Base-by-base conservation (phyloP, 1,284 basidiomycete species). In the Ustilago curta region DNA sequence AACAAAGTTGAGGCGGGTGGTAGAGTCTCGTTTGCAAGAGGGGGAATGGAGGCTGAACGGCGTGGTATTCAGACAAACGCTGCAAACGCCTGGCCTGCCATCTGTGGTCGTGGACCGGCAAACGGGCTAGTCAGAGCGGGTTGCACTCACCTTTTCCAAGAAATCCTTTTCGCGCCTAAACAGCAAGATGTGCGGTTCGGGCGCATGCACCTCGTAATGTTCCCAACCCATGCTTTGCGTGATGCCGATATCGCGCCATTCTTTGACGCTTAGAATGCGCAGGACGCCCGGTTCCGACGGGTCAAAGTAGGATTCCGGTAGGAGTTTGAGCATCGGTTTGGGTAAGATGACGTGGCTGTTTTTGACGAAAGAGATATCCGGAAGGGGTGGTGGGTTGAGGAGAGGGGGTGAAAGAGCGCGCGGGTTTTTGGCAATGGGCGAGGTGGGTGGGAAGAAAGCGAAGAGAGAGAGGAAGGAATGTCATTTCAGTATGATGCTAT, bases 191-290 rank as follows among this genome's bases (percentile, higher is more conserved):
- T 84, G 83, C 16, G 83, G 83, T 90, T 90, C 87, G 90, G 76
- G 79, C 12, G 79, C 76, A 84, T 97, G 95, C 40, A 97, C 93
- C 87, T 96, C 95, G 81, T 97, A 97, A 82, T 97, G 95, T 84
- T 95, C 93, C 95, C 95, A 98, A 11, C 95, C 95, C 52, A 96
- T 87, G 85, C 93, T 95, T 86, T 97, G 95, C 32, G 92, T 94
- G 81, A 97, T 97, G 12, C 95, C 95, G 67, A 98, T 95, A 0
- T 93, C 92, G 83, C 95, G 89, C 95, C 95, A 98, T 86, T 98
- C 95, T 44, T 89, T 86, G 84, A 97, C 95, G 4, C 89, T 87
- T 58, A 97, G 87, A 58, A 97, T 89, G 8, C 95, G 90, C 63
- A 97, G 88, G 6, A 92, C 90, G 7, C 93, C 92, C 31, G 89